A percentile compares a stretch with the other conserved stretches of the same genome.
These are phyloP conservation scores for Botryobasidium botryosum DNA, from an alignment of 768 basidiomycete genomes.

Conservation along the genomic window DNA sequence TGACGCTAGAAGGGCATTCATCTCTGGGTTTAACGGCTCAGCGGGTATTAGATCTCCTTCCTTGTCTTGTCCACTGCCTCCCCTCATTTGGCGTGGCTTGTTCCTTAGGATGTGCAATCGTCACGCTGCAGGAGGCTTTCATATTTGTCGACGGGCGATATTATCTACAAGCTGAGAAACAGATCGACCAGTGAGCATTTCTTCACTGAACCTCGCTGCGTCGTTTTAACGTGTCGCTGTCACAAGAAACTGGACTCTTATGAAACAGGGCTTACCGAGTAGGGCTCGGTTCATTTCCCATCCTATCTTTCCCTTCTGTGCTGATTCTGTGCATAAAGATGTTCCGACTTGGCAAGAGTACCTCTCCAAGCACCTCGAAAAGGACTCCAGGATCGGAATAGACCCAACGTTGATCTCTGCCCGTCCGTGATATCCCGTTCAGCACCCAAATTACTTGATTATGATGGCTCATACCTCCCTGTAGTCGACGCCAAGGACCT, in stretches of 20 bases:
- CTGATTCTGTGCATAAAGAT: conserved; percentile 28
- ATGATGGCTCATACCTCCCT: conserved; percentile 5
- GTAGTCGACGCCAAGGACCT: conserved; percentile 51
- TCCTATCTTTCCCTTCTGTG: conserved; percentile 5
- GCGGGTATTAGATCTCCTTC: no score
- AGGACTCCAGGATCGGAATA: conserved; percentile 54
- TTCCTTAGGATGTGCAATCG: conserved; percentile 49
- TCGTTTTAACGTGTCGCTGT: not conserved
- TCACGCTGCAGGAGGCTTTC: conserved; percentile 52
- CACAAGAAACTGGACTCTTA: conserved; percentile 76
- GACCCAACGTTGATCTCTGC: conserved; percentile 64
- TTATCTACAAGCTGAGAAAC: conserved; percentile 79
- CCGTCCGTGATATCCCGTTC: conserved; percentile 23
- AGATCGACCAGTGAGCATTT: conserved; percentile 58
- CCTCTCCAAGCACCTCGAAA: conserved; percentile 42
- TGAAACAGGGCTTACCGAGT: conserved; percentile 84
- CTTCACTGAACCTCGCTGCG: not conserved
- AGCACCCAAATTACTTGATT: not conserved
- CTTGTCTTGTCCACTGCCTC: not conserved
- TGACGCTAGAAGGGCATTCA: conserved; percentile 70
- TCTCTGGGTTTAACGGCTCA: conserved; percentile 89
- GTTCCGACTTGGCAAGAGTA: conserved; percentile 87
- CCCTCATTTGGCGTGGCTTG: not conserved
- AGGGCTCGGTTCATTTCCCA: conserved; percentile 5
- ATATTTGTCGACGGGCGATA: conserved; percentile 95